These are phyloP conservation scores for Poteriospumella lacustris DNA, from an alignment of 108 stramenopile genomes.

Conservation along the genomic window DNA sequence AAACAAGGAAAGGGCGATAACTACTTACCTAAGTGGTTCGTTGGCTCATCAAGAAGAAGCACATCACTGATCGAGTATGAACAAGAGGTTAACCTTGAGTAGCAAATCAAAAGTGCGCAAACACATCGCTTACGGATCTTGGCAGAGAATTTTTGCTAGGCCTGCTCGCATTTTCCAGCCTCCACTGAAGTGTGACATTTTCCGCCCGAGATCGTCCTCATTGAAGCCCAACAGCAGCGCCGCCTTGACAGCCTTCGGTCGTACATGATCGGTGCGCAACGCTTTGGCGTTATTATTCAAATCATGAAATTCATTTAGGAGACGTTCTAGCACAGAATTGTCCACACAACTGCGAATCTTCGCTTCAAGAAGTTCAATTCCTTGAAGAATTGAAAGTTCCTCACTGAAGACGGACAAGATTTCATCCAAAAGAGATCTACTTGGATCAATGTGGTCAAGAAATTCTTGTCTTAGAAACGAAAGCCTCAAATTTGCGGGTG, in stretches of 20 bases:
- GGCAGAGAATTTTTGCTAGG: slow-evolving; percentile 85
- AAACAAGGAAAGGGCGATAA: too few relatives aligned
- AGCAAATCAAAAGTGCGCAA: too few relatives aligned
- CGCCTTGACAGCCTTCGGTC: slow-evolving; percentile 73
- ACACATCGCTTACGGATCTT: slow-evolving; percentile 68
- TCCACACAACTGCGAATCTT: slow-evolving; percentile 51
- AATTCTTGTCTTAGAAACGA: slow-evolving; percentile 90
- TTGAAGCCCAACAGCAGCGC: slow-evolving; percentile 92
- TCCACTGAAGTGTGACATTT: slow-evolving; percentile 82
- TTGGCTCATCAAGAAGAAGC: slow-evolving; percentile 81
- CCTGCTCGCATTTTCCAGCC: slow-evolving; percentile 98
- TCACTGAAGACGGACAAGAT: slow-evolving; percentile 79
- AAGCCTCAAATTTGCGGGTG: slow-evolving; percentile 68
- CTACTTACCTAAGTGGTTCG: slow-evolving; percentile 67
- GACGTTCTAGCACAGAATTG: neutral
- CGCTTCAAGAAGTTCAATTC: slow-evolving; percentile 61
- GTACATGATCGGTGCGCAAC: slow-evolving; percentile 68
- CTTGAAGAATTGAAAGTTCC: slow-evolving; percentile 67
- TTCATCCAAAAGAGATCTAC: slow-evolving; percentile 76
- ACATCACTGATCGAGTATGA: slow-evolving; percentile 55
- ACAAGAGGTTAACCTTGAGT: too few relatives aligned
- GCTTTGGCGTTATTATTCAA: slow-evolving; percentile 37
- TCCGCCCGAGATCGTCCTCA: slow-evolving; percentile 70
- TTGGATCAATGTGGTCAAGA: slow-evolving; percentile 74
- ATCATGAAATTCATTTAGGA: neutral